Conservation (phyloP, 73 alveolate genomes). For the Paramecium caudatum region DNA sequence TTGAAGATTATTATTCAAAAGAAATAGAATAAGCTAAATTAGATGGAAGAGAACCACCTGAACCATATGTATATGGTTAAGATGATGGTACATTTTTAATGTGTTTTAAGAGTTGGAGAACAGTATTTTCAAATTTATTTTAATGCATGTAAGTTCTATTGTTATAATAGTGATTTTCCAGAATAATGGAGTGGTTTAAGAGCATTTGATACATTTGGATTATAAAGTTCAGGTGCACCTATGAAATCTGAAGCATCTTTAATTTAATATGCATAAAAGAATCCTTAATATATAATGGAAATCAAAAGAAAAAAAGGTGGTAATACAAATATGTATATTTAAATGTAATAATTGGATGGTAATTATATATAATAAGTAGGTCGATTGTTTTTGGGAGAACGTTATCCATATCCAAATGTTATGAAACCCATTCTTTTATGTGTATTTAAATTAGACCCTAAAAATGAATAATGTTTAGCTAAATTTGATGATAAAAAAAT, state of each 20-base stretch:
- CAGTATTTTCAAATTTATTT: constrained; percentile 78
- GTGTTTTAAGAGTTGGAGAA: constrained; percentile 93
- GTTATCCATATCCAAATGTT: constrained; percentile 81
- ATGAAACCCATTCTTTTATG: constrained; percentile 73
- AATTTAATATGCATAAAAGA: constrained; percentile 67
- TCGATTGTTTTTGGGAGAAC: constrained; percentile 76
- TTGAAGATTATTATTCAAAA: constrained; percentile 48
- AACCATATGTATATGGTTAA: constrained; percentile 82
- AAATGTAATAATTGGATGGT: constrained; percentile 94
- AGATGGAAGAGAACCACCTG: constrained; percentile 72
- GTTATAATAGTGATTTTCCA: constrained; percentile 88
- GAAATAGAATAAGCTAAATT: constrained; percentile 47
- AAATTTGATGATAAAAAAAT: constrained; percentile 75
- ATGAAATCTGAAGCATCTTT: constrained; percentile 66
- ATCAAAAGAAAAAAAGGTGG: constrained; percentile 71
- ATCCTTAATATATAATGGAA: constrained; percentile 71
- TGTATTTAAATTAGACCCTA: constrained; percentile 61
- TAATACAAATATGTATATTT: constrained; percentile 84
- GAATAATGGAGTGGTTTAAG: constrained; percentile 90
- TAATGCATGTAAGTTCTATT: constrained; percentile 66
- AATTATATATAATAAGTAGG: constrained; percentile 68
- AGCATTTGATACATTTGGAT: constrained; percentile 87
- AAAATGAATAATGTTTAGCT: constrained; percentile 58
- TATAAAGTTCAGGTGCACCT: constrained; percentile 89
- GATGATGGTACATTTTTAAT: constrained; percentile 99